These are phyloP conservation scores for Stereocaulon alpinum DNA, from an alignment of 495 filamentous ascomycete species.

Conservation along the genomic window DNA sequence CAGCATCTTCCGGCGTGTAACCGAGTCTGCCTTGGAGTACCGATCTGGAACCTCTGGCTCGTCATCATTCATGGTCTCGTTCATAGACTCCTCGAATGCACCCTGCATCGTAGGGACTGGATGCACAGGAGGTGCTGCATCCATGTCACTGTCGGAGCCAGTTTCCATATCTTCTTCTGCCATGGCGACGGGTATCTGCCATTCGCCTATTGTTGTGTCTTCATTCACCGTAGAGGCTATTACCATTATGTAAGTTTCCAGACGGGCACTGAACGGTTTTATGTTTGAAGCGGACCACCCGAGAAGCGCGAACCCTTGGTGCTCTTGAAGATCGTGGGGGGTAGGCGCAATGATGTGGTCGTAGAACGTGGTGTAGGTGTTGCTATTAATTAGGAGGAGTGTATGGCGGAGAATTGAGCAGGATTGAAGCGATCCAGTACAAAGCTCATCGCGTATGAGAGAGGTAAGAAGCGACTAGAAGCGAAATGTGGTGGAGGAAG, in stretches of 20 bases:
- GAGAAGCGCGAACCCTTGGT: conserved; percentile 11
- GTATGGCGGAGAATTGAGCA: conserved; percentile 9
- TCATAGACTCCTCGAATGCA: conserved; percentile 86
- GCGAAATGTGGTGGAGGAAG: conserved; percentile 4
- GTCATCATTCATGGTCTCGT: conserved; percentile 49
- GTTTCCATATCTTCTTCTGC: conserved; percentile 23
- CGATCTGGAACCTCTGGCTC: conserved; percentile 33
- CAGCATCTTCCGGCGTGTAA: conserved; percentile 55
- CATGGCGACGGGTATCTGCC: conserved; percentile 22
- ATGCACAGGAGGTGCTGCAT: conserved; percentile 48
- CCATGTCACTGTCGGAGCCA: conserved; percentile 22
- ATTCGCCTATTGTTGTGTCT: conserved; percentile 20
- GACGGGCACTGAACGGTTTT: not conserved
- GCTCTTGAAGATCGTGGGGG: conserved; percentile 2
- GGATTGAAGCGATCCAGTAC: conserved; percentile 18
- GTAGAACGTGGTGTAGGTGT: not conserved
- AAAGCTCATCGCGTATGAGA: conserved; percentile 19
- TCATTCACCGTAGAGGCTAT: conserved; percentile 17
- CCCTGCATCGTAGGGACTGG: conserved; percentile 80
- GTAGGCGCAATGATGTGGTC: not conserved
- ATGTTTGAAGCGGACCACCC: conserved; percentile 13
- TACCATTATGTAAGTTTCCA: conserved; percentile 18
- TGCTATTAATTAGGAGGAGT: conserved; percentile 1
- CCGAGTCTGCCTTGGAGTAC: conserved; percentile 50
- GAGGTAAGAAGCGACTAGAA: conserved; percentile 15